A percentile compares a stretch with the other conserved stretches of the same genome.
These are phyloP conservation scores for Aureobasidium sp. DNA, from an alignment of 2,329 filamentous ascomycete genomes.

Conservation along the genomic window DNA sequence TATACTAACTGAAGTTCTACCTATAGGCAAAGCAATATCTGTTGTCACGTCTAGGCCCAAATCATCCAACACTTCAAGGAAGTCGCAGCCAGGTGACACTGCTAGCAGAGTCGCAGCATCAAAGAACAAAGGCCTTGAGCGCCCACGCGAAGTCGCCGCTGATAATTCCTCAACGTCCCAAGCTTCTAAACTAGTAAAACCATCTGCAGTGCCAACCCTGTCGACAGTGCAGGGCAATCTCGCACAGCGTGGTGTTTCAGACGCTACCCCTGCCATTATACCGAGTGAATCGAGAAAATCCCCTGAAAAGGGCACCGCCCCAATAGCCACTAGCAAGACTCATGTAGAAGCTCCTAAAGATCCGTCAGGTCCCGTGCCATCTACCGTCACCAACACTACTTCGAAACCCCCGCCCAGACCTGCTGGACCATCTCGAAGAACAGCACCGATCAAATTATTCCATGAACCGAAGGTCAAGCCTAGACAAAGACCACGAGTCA, in stretches of 20 bases:
- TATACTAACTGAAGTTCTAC: not conserved
- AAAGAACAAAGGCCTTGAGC: not conserved
- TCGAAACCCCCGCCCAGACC: not conserved
- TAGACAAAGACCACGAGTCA: slow-evolving; percentile 17
- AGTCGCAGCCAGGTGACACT: not conserved
- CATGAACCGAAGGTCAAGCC: not conserved
- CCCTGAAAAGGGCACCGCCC: not conserved
- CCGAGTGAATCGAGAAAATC: not conserved
- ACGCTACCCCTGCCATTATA: not conserved
- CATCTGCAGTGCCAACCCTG: not conserved
- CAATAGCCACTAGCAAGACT: not conserved
- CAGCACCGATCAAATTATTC: not conserved
- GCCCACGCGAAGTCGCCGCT: not conserved
- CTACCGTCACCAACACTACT: not conserved
- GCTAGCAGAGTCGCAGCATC: not conserved
- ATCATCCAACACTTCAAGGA: not conserved
- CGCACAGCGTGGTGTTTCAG: not conserved
- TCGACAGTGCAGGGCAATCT: not conserved
- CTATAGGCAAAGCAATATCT: not conserved
- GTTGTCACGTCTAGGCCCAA: not conserved
- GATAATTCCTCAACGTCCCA: not conserved
- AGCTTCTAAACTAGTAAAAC: not conserved
- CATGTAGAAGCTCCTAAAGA: not conserved
- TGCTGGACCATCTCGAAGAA: not conserved
- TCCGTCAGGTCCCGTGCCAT: not conserved